Base-by-base conservation (phyloP, 2,329 filamentous ascomycete species). In the Uncinocarpus reesii region DNA sequence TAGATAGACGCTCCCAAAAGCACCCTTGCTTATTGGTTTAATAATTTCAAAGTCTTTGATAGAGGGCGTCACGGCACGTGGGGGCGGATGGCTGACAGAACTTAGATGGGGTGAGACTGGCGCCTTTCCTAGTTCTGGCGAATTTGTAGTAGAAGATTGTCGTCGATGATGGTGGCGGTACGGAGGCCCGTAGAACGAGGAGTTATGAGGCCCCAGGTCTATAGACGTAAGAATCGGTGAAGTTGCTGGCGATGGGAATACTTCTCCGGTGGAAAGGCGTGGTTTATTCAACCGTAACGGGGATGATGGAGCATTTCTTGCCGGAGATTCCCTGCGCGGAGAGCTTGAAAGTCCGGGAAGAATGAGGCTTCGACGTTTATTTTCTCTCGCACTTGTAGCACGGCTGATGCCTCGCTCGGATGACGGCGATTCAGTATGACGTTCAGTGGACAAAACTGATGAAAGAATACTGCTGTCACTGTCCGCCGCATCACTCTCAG, bases 21-120 rank as follows among this genome's bases (percentile, higher is more conserved):
- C 92, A 42, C 92, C 92, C 68, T 95, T 96, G 69, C 92, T 98
- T 67, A 98, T 98, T 4, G 92, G 92, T 62, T 98, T 98, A 70
- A 98, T 95, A 57, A 98, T 95, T 64, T 98, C 92, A 58, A 98
- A 98, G 61, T 98, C 92, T 59, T 96, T 96, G 70, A 98, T 98
- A 0, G 93, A 98, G 6, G 90, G 88, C 2, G 92, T 86, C 1
- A 90, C 83, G 24, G 90, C 87, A 50, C 88, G 83, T 42, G 88
- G 86, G 63, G 94, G 88, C 1, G 84, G 85, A 24, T 89, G 85
- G 32, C 81, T 82, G 16, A 84, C 83, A 2, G 86, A 83, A 41
- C 77, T 80, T 43, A 96, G 66, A 20, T 88, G 80, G 4, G 92
- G 92, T 4, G 92, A 98, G 1, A 85, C 76, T 0, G 90, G 87